These are phyloP conservation scores for Dacryopinax primogenitus DNA, from an alignment of 768 basidiomycete genomes.

Conservation along the genomic window DNA sequence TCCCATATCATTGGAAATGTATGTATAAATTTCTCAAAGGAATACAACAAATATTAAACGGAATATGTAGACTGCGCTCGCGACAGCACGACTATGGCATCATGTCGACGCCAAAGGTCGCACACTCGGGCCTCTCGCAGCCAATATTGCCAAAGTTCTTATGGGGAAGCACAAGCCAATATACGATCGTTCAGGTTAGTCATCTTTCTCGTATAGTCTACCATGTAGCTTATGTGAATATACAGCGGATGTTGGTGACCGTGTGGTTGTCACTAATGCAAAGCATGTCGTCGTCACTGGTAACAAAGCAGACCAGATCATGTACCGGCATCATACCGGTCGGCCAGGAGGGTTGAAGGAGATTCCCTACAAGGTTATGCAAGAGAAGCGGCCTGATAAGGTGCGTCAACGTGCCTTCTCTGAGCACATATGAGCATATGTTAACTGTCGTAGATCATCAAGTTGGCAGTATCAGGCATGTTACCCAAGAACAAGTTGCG, in stretches of 20 bases:
- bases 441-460: conserved; percentile 56
- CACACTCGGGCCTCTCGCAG: conserved; percentile 86
- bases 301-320: conserved; percentile 69
- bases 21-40: neutral
- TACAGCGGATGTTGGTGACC: conserved; percentile 95
- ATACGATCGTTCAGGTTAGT: conserved; percentile 78
- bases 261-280: conserved; percentile 89
- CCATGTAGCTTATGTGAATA: conserved; percentile 3
- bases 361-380: conserved; percentile 72
- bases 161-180: conserved; percentile 99
- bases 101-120: conserved; percentile 83
- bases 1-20: conserved; percentile 17
- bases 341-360: conserved; percentile 90
- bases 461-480: conserved; percentile 95
- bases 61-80: conserved; percentile 66
- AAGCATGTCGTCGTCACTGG: conserved; percentile 75
- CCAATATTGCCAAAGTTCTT: conserved; percentile 83
- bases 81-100: conserved; percentile 93
- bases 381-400: conserved; percentile 76
- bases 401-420: conserved; percentile 34
- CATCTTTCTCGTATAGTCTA: too few relatives aligned
- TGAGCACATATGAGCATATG: neutral
- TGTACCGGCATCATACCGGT: conserved; percentile 84
- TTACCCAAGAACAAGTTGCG: conserved; percentile 95
- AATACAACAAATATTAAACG: neutral